These are phyloP conservation scores for Globisporangium rhizosaccharum DNA, from an alignment of 352 stramenopile genomes.

Conservation along the genomic window DNA sequence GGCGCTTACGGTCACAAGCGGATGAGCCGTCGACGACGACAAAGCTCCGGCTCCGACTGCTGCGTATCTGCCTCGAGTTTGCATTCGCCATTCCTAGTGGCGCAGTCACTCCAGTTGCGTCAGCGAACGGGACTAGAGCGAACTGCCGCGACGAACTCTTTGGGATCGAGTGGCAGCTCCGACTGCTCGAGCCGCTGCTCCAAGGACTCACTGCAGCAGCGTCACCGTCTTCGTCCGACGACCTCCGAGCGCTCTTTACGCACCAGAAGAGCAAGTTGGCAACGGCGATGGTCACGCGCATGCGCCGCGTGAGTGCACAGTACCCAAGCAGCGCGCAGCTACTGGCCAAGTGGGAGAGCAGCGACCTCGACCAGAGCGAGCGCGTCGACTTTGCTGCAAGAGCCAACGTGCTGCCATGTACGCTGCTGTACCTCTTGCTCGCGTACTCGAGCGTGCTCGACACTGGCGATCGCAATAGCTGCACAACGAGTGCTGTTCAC, in stretches of 20 bases:
- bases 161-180: conserved; percentile 43
- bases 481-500: neutral
- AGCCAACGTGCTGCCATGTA: conserved; percentile 24
- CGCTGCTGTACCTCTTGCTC: conserved; percentile 41
- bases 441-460: conserved; percentile 15
- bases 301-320: conserved; percentile 10
- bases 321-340: conserved; percentile 15
- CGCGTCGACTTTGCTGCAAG: conserved; percentile 36
- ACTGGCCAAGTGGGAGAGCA: conserved; percentile 22
- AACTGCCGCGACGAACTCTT: conserved; percentile 3
- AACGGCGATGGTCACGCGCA: conserved; percentile 11
- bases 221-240: conserved; percentile 9
- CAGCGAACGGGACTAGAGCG: neutral
- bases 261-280: conserved; percentile 48
- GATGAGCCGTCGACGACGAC: conserved; percentile 6
- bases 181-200: conserved; percentile 33
- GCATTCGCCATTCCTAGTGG: conserved; percentile 29
- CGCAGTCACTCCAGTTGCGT: conserved; percentile 4
- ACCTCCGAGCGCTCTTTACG: conserved; percentile 28
- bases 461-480: neutral
- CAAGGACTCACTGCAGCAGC: neutral
- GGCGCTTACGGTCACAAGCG: conserved; percentile 21
- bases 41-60: conserved; percentile 36
- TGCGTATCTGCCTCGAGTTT: conserved; percentile 50
- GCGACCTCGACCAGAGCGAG: conserved; percentile 3